Evolutionary conservation across 306 rosid species (phyloP), one percentile per base, ranked within the genome.

Genomic region (Pyrus pyrifolia): DNA sequence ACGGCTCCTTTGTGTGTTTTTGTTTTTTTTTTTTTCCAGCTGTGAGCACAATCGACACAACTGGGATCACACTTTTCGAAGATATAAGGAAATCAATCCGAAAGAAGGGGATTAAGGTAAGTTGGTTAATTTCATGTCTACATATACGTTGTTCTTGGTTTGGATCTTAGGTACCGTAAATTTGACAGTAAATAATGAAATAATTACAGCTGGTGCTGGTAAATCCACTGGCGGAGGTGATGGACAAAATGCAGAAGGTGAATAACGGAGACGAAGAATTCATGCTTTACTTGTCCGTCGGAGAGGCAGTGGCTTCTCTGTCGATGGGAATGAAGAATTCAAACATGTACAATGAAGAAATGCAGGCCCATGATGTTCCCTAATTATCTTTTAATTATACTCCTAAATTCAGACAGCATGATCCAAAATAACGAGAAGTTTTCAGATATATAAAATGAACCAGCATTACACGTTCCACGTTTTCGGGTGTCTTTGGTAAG

Each of bases 171-270:
- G 12, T n/a, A 38, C 42, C 10, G 42, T 38, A 22, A 21, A 58
- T 9, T 4, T 8, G 62, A 22, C 29, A 1, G 23, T 21, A 58
- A 21, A 21, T 58, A 51, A 51, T 51, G 8, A 51, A 45, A n/a
- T 21, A 51, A 69, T 76, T 58, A 68, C 85, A 95, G 98, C 84
- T 95, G 61, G 90, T 88, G 74, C 73, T 95, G 89, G 98, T 92
- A 91, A 92, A 95, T 64, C 98, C 98, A 67, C 58, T 92, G 83
- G 89, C 92, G n/a, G 98, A 90, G 73, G 96, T 92, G 14, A 38
- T 95, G 44, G 93, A 83, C 11, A 95, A 89, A 84, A 67, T 95
- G 74, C 80, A 71, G 63, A 87, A 70, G 71, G 90, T 87, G 71
- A 89, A 89, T 74, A 87, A 89, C 70, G 87, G 78, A 78, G 82